These are phyloP conservation scores for Sporothrix pseudoabietina DNA, from an alignment of 2,329 filamentous ascomycete species.

Conservation along the genomic window DNA sequence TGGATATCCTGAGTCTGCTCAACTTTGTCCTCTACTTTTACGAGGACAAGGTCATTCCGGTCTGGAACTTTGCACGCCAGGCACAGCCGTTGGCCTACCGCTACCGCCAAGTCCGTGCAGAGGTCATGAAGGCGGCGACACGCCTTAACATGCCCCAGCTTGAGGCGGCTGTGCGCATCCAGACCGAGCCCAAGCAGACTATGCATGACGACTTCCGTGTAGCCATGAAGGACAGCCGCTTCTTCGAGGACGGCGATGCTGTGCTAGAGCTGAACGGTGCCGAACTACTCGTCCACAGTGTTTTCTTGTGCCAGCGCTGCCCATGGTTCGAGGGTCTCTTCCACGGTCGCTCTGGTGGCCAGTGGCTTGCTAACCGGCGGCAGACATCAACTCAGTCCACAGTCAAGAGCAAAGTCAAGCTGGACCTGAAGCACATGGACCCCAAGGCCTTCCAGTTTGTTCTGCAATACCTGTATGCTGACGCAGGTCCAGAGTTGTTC, in stretches of 20 bases:
- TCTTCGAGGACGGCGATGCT: slow-evolving; percentile 79
- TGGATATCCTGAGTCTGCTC: slow-evolving; percentile 77
- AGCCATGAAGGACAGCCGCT: slow-evolving; percentile 68
- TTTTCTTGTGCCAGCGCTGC: slow-evolving; percentile 77
- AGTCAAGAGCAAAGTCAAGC: slow-evolving; percentile 53
- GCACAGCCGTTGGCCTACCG: slow-evolving; percentile 66
- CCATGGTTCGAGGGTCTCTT: slow-evolving; percentile 93
- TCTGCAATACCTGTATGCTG: slow-evolving; percentile 79
- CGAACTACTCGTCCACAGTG: slow-evolving; percentile 74
- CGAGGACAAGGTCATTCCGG: slow-evolving; percentile 75
- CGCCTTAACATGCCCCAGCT: slow-evolving; percentile 70
- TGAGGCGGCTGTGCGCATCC: slow-evolving; percentile 75
- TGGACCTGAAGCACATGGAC: slow-evolving; percentile 82
- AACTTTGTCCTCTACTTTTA: slow-evolving; percentile 82
- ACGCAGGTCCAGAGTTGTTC: slow-evolving; percentile 79
- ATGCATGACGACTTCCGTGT: slow-evolving; percentile 70
- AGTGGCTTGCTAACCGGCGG: slow-evolving; percentile 77
- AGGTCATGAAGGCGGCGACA: slow-evolving; percentile 73
- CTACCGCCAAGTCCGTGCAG: slow-evolving; percentile 77
- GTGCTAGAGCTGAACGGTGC: slow-evolving; percentile 75
- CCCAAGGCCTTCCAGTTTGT: slow-evolving; percentile 75
- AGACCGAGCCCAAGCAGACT: slow-evolving; percentile 64
- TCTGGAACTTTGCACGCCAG: slow-evolving; percentile 78
- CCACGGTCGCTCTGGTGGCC: slow-evolving; percentile 79
- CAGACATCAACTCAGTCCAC: slow-evolving; percentile 43